Evolutionary conservation across 768 basidiomycete species (phyloP).

Genomic region (Trametes cingulata): DNA sequence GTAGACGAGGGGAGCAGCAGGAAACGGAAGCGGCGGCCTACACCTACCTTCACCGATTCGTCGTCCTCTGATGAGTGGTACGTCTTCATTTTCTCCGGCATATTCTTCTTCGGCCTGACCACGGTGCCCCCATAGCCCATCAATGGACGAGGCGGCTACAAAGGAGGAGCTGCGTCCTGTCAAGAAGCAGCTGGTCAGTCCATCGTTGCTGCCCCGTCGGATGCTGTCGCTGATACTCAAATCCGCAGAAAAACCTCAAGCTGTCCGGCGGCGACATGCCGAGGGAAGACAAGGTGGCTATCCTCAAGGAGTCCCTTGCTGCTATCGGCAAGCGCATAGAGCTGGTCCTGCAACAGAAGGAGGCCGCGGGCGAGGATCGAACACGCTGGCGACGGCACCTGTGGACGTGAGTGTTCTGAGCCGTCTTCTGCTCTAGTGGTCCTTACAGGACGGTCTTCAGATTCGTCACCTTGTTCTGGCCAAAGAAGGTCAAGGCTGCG

Average conservation of each 20-base stretch:
- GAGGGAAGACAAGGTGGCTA: conserved; percentile 93
- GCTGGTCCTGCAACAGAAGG: conserved; percentile 71
- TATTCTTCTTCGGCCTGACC: conserved; percentile 7
- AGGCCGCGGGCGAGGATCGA: conserved; percentile 76
- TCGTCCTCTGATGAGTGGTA: conserved; percentile 92
- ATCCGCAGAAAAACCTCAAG: conserved; percentile 86
- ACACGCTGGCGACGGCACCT: conserved; percentile 90
- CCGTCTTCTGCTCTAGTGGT: neutral
- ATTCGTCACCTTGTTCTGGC: conserved; percentile 97
- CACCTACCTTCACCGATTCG: conserved; percentile 94
- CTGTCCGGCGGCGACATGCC: conserved; percentile 90
- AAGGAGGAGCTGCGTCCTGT: conserved; percentile 96
- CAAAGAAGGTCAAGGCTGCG: conserved; percentile 91
- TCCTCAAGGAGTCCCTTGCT: conserved; percentile 92
- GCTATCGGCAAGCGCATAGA: conserved; percentile 94
- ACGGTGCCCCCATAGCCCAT: conserved; percentile 55
- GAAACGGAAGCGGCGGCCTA: conserved; percentile 91
- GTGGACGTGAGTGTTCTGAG: conserved; percentile 78
- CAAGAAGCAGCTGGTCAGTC: conserved; percentile 87
- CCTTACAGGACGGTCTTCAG: conserved; percentile 39
- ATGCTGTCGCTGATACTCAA: neutral
- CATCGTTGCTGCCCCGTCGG: no score
- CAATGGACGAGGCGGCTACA: conserved; percentile 91
- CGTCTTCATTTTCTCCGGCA: conserved; percentile 32
- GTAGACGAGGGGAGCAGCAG: conserved; percentile 62